phyloP scores from a whole-genome alignment of 1,284 basidiomycete species.

The Apiotrichum sp. region DNA sequence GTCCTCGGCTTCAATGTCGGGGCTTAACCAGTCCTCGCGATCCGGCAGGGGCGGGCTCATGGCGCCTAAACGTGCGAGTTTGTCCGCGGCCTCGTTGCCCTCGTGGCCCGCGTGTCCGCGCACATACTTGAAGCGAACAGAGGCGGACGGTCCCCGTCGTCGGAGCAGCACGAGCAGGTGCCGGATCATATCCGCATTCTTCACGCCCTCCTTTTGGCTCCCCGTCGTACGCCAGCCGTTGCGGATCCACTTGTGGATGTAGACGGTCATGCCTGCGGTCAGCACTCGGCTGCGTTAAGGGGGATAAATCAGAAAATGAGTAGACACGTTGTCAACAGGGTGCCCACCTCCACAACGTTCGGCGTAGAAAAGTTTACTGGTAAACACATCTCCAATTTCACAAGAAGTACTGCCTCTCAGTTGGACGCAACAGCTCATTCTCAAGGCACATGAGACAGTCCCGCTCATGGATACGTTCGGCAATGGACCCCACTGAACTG shows the following conservation, averaged over 20 bases:
- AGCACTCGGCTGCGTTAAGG: not conserved
- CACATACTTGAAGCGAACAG: constrained; percentile 43
- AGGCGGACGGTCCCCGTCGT: constrained; percentile 15
- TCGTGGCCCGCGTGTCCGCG: constrained; percentile 37
- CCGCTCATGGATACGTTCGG: no score
- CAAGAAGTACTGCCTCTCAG: no score
- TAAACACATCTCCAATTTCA: no score
- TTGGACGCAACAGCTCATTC: no score
- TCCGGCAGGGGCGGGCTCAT: constrained; percentile 23
- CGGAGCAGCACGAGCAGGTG: constrained; percentile 43
- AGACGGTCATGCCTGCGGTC: constrained; percentile 40
- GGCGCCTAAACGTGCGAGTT: constrained; percentile 38
- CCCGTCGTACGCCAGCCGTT: constrained; percentile 30
- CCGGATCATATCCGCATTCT: constrained; percentile 46
- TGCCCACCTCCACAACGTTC: no score
- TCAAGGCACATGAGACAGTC: no score
- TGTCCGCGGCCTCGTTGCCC: constrained; percentile 46
- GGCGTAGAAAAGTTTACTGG: no score
- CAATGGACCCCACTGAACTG: no score
- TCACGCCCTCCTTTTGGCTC: constrained; percentile 20
- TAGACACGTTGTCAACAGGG: no score
- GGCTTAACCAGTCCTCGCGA: constrained; percentile 34
- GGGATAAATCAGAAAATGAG: no score
- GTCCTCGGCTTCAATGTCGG: not conserved
- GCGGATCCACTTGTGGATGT: constrained; percentile 42